A percentile compares a stretch with the other conserved stretches of the same genome.
Conservation (phyloP, 192 early-diverging fungal species). For the Jimgerdemannia lactiflua region DNA sequence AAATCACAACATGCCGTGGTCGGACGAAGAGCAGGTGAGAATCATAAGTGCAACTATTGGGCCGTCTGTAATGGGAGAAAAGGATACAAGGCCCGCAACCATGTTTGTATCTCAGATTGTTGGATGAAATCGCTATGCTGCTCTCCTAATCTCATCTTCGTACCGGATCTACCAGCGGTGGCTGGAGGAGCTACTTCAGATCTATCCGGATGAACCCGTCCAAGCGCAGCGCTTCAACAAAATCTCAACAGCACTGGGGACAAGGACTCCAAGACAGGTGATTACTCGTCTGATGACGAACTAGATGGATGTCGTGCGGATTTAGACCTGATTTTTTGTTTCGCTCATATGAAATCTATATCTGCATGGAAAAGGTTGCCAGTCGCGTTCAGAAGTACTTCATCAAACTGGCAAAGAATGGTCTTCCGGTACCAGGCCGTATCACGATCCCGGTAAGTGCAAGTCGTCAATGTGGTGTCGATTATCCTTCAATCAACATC, state of each 20-base stretch:
- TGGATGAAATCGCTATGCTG: background rate
- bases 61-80: background rate
- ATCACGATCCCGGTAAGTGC: slow-evolving; percentile 51
- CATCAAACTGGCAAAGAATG: slow-evolving; percentile 72
- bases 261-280: slow-evolving; percentile 69
- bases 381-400: slow-evolving; percentile 81
- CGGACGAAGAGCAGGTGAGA: slow-evolving; percentile 59
- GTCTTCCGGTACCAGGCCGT: slow-evolving; percentile 65
- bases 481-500: background rate
- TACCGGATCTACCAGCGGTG: slow-evolving; percentile 21
- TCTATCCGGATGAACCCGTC: slow-evolving; percentile 69
- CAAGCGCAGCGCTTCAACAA: slow-evolving; percentile 68
- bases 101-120: background rate
- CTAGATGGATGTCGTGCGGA: too few species aligned
- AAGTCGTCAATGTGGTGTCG: slow-evolving; percentile 1
- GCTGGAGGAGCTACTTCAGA: slow-evolving; percentile 56
- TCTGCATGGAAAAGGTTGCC: slow-evolving; percentile 16
- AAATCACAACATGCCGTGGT: slow-evolving; percentile 67
- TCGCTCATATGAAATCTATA: too few species aligned
- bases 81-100: background rate
- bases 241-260: slow-evolving; percentile 66
- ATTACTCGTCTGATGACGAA: background rate
- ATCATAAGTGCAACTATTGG: background rate
- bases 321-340: too few species aligned
- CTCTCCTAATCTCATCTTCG: background rate